Base-by-base conservation (phyloP, 1,139 yeast genomes). In the Zhuliangozyma blackwelliae region DNA sequence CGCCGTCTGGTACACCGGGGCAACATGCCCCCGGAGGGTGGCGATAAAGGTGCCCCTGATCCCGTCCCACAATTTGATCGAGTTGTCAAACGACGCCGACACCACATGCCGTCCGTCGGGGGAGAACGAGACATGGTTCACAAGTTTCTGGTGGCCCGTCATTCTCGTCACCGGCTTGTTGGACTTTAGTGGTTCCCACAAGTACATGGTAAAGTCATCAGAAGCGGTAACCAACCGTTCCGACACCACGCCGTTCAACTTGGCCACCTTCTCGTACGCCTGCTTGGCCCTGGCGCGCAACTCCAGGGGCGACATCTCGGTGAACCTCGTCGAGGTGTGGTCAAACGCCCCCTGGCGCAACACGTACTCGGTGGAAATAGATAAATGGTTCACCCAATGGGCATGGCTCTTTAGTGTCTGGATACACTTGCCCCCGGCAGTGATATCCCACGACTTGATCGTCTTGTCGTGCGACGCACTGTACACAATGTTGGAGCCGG, bases 141-240 rank as follows among this genome's bases (percentile, higher is more conserved):
- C 98, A 27, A 90, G 71, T 61, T 92, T 92, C 57, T 92, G 98
- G 61, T 92, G 99, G 21, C 99, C 99, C 1, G 96, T 89, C 94
- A 92, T 84, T 52, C 98, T 75, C 40, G 88, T 79, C 7, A 92
- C 61, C 1, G 98, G 98, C 57, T 90, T 92, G 31, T 74, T 71
- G 2, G 83, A 69, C 57, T 79, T 83, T 36, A 79, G 63, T 10
- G 97, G 97, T 53, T 89, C 95, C 99, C 99, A 92, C 44, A 94
- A 67, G 52, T 84, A 92, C 97, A 94, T 92, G 31, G 98, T 92
- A 61, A 92, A 90, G 62, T 92, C 99, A 56, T 92, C 99, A 60
- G 92, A 80, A 9, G 97, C 97, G 13, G 97, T 88, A 7, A 89
- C 97, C 54, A 92, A 76, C 47, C 96, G 71, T 59, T 92, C 98